Evolutionary conservation across 2,329 filamentous ascomycete genomes (phyloP).

Genomic region (Pseudogymnoascus sp.): DNA sequence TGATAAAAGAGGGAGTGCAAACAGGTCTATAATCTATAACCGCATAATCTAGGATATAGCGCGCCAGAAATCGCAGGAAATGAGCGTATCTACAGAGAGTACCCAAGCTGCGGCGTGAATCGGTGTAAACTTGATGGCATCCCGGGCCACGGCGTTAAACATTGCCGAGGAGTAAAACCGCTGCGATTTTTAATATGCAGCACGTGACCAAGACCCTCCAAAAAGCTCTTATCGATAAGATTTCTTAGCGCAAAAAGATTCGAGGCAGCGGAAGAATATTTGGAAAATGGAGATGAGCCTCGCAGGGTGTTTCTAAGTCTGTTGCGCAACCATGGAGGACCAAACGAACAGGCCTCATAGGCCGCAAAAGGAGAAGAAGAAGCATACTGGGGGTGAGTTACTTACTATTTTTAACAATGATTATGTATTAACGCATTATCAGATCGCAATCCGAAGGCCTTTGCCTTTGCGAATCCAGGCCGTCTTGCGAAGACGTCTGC

Average conservation of each 20-base stretch:
- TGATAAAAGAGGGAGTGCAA: background rate
- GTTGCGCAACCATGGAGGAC: conserved; percentile 56
- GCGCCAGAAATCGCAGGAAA: background rate
- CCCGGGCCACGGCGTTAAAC: background rate
- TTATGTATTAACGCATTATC: conserved; percentile 13
- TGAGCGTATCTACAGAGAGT: background rate
- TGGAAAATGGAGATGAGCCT: conserved; percentile 9
- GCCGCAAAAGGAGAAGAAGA: conserved; percentile 83
- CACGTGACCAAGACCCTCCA: background rate
- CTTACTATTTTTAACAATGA: background rate
- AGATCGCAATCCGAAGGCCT: conserved; percentile 32
- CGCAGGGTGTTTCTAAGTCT: conserved; percentile 6
- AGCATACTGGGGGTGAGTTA: conserved; percentile 51
- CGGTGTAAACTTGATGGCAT: background rate
- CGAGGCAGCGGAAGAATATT: conserved; percentile 6
- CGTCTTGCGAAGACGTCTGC: conserved; percentile 35
- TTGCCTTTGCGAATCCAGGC: conserved; percentile 31
- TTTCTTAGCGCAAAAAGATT: conserved; percentile 9
- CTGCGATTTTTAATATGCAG: background rate
- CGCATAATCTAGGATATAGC: background rate
- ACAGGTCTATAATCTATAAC: background rate
- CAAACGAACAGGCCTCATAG: conserved; percentile 82
- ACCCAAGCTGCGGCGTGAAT: background rate
- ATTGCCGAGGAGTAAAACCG: conserved; percentile 2
- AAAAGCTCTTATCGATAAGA: conserved; percentile 10